phyloP scores from a whole-genome alignment of 2,329 filamentous ascomycete genomes.

The Colletotrichum lupini region DNA sequence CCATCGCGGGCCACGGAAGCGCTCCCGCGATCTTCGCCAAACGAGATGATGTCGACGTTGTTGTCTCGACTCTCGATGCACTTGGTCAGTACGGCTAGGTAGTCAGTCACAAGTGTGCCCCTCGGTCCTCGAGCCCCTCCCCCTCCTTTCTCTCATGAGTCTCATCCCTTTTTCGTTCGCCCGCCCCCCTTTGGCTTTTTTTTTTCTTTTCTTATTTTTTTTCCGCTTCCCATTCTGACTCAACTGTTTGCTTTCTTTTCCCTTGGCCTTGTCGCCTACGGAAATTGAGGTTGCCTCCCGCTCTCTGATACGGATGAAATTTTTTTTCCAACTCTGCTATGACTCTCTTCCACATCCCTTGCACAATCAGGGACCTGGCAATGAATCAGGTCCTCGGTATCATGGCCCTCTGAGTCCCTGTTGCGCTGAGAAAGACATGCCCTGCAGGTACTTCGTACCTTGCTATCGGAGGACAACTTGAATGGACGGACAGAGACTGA shows the following conservation, averaged over 20 bases:
- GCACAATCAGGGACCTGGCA: not conserved
- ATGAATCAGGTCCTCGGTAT: not conserved
- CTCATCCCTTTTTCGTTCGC: not conserved
- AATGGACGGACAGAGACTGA: not conserved
- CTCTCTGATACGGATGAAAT: not conserved
- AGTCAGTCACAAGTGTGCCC: not conserved
- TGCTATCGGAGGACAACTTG: not conserved
- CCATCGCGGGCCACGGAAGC: slow-evolving; percentile 3
- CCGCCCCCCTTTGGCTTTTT: not conserved
- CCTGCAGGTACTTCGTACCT: not conserved
- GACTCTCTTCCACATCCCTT: not conserved
- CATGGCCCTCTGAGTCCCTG: not conserved
- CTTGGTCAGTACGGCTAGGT: too few species aligned
- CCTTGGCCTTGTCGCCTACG: not conserved
- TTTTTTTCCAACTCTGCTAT: not conserved
- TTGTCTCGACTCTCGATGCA: not conserved
- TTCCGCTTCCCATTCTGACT: not conserved
- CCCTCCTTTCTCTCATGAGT: slow-evolving; percentile 5
- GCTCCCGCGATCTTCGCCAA: slow-evolving; percentile 23
- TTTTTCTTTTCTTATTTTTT: not conserved
- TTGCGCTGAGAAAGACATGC: not conserved
- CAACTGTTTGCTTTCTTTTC: not conserved
- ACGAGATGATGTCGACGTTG: slow-evolving; percentile 19
- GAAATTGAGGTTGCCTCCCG: not conserved
- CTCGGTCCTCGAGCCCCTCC: slow-evolving; percentile 16